A percentile compares a stretch with the other conserved stretches of the same genome.
Evolutionary conservation across 345 rosid species (phyloP).

Genomic region (Citrus australasica): DNA sequence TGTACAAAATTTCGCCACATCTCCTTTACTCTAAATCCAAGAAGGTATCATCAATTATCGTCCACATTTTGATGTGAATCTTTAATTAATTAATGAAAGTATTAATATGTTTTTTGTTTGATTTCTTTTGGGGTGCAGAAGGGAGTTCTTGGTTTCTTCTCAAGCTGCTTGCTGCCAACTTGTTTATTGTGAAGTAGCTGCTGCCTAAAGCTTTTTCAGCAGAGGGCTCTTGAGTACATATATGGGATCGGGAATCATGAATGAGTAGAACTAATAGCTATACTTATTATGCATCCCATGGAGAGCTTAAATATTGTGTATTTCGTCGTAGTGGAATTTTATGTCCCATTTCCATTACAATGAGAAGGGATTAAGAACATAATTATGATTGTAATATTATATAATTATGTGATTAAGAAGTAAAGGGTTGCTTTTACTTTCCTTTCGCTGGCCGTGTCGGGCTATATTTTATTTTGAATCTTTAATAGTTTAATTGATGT

Average conservation of each 20-base stretch:
- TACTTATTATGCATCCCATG: background rate
- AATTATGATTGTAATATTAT: background rate
- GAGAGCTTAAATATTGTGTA: background rate
- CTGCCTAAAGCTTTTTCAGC: background rate
- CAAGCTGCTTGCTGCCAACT: slow-evolving; percentile 76
- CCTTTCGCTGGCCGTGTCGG: background rate
- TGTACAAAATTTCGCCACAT: slow-evolving; percentile 78
- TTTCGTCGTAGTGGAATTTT: background rate
- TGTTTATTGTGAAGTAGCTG: slow-evolving; percentile 36
- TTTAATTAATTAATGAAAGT: background rate
- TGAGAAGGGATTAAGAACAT: background rate
- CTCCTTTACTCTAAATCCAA: slow-evolving; percentile 56
- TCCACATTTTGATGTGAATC: background rate
- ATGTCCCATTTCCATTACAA: background rate
- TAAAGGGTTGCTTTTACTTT: background rate
- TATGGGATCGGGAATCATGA: background rate
- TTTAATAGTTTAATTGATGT: background rate
- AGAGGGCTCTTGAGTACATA: background rate
- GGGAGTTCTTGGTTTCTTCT: slow-evolving; percentile 64
- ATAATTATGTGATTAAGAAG: background rate
- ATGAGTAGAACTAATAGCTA: background rate
- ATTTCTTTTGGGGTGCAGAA: slow-evolving; percentile 41
- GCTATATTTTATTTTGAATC: background rate
- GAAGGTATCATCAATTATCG: slow-evolving; percentile 35
- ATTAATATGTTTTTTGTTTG: background rate